Percentiles rank a stretch among this genome's conserved stretches.
These are phyloP conservation scores for Dalbergia oliveri DNA, from an alignment of 306 rosid species.

Conservation along the genomic window DNA sequence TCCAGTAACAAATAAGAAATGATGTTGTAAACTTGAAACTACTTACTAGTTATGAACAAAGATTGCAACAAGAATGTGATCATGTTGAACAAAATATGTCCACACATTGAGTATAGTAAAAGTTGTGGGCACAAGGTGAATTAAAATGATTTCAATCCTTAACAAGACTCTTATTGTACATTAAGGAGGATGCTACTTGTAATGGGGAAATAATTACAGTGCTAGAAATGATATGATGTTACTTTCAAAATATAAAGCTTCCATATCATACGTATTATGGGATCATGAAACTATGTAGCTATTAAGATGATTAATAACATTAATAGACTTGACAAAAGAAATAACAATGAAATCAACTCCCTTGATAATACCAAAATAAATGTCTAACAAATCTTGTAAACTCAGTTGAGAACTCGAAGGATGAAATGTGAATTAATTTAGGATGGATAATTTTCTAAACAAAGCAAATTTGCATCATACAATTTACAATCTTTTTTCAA, in stretches of 20 bases:
- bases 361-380: constrained; percentile 81
- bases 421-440: constrained; percentile 24
- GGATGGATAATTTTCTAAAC: background rate
- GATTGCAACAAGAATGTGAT: too few relatives aligned
- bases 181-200: background rate
- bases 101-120: too few relatives aligned
- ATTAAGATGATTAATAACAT: constrained; percentile 81
- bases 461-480: background rate
- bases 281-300: constrained; percentile 82
- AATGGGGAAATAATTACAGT: background rate
- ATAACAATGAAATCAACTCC: constrained; percentile 84
- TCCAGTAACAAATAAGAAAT: too few relatives aligned
- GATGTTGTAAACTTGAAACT: too few relatives aligned
- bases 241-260: background rate
- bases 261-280: constrained; percentile 54
- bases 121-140: too few relatives aligned
- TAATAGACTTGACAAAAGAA: constrained; percentile 84
- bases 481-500: too few relatives aligned
- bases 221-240: background rate
- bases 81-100: too few relatives aligned
- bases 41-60: too few relatives aligned
- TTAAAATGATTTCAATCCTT: too few relatives aligned
- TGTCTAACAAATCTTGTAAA: constrained; percentile 80
- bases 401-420: constrained; percentile 29
- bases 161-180: too few relatives aligned